Percentiles rank a stretch among this genome's conserved stretches.
Evolutionary conservation across 495 filamentous ascomycete genomes (phyloP).

Genomic region (Talaromyces liani): DNA sequence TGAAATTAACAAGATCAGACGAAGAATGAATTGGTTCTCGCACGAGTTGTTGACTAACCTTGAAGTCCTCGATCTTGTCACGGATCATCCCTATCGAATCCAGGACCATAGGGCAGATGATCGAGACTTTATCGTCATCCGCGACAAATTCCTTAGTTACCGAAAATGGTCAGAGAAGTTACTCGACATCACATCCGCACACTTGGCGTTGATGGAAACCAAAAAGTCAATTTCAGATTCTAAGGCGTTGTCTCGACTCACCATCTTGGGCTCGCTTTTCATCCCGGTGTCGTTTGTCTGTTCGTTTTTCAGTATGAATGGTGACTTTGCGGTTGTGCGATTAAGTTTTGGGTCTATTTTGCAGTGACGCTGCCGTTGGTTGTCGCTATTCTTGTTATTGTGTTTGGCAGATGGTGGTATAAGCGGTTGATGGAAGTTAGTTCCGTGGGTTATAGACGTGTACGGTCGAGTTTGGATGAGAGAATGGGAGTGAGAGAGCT

Average conservation of each 20-base stretch:
- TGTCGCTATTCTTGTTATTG: background rate
- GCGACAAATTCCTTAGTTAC: background rate
- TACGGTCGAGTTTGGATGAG: background rate
- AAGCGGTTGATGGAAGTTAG: background rate
- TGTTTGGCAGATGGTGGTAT: background rate
- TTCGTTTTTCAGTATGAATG: conserved; percentile 2
- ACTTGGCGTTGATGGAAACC: background rate
- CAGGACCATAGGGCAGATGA: background rate
- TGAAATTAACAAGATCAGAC: background rate
- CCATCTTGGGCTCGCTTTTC: background rate
- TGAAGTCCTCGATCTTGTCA: background rate
- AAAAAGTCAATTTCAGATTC: conserved; percentile 2
- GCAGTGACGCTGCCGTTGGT: background rate
- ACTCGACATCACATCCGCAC: background rate
- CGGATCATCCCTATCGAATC: background rate
- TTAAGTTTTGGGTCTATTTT: conserved; percentile 2
- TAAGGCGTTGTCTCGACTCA: background rate
- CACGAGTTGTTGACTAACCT: background rate
- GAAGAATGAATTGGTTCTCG: background rate
- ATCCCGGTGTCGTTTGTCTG: background rate
- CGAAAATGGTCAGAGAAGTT: background rate
- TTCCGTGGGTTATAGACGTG: background rate
- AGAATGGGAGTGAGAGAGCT: background rate
- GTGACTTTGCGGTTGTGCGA: background rate
- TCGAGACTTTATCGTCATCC: conserved; percentile 4